Conservation (phyloP, 2,329 filamentous ascomycete species). For the Trichoderma asperellum region DNA sequence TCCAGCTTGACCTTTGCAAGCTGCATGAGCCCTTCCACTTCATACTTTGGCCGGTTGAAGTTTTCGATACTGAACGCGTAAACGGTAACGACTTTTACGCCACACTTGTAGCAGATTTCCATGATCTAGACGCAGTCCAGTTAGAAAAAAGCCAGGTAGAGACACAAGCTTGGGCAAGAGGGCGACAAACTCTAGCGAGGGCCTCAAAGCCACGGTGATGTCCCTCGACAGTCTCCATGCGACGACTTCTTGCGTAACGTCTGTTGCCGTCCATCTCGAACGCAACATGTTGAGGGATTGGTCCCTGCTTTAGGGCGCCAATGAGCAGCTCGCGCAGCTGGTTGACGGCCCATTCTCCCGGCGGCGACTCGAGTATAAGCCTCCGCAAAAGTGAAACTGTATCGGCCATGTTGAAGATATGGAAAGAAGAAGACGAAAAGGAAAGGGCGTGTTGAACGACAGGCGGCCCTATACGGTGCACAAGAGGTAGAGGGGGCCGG, state of each 20-base stretch:
- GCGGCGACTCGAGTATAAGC: conserved; percentile 86
- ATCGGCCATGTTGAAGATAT: conserved; percentile 52
- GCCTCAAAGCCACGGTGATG: conserved; percentile 97
- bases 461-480: neutral
- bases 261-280: conserved; percentile 99
- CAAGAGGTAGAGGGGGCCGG: conserved; percentile 1
- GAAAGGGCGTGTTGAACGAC: conserved; percentile 5
- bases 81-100: conserved; percentile 94
- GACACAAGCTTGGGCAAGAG: neutral
- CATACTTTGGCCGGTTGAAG: conserved; percentile 94
- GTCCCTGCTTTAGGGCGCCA: conserved; percentile 84
- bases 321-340: conserved; percentile 84
- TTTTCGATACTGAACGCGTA: conserved; percentile 99
- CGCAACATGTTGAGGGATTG: conserved; percentile 93
- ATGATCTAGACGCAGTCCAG: conserved; percentile 64
- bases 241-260: conserved; percentile 84
- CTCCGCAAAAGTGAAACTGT: conserved; percentile 55
- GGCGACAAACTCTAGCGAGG: conserved; percentile 74
- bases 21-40: conserved; percentile 96
- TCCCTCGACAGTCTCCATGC: conserved; percentile 95
- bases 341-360: conserved; percentile 84
- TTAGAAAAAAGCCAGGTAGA: conserved; percentile 26
- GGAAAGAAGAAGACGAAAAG: neutral
- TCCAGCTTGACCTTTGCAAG: conserved; percentile 94
- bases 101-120: conserved; percentile 97